These are phyloP conservation scores for Knoxia roxburghii DNA, from an alignment of 257 asterid genomes.

Conservation along the genomic window DNA sequence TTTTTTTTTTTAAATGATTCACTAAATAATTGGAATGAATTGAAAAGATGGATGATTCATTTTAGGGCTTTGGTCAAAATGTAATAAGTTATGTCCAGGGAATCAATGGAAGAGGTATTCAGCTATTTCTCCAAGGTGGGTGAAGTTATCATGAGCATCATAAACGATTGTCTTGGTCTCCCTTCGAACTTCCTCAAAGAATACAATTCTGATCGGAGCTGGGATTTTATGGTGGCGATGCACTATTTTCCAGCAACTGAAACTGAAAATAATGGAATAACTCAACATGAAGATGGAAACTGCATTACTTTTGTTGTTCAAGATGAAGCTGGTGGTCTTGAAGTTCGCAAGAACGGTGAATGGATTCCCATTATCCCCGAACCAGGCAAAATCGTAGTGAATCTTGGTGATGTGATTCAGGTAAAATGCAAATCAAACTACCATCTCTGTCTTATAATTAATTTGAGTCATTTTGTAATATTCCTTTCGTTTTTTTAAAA, in stretches of 20 bases:
- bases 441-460: too few species aligned
- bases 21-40: too few species aligned
- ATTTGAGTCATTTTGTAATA: too few species aligned
- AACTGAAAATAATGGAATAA: constrained; percentile 24
- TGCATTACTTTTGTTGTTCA: constrained; percentile 33
- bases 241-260: constrained; percentile 35
- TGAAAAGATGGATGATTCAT: too few species aligned
- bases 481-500: too few species aligned
- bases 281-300: constrained; percentile 35
- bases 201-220: constrained; percentile 40
- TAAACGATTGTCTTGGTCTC: constrained; percentile 41
- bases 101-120: constrained; percentile 24
- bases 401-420: constrained; percentile 37
- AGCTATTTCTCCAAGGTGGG: constrained; percentile 24
- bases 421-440: background rate
- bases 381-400: constrained; percentile 31
- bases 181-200: constrained; percentile 28
- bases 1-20: too few species aligned
- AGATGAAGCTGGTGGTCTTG: constrained; percentile 52
- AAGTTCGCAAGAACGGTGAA: constrained; percentile 28
- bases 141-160: constrained; percentile 14
- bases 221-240: constrained; percentile 40
- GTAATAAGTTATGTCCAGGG: constrained; percentile 26
- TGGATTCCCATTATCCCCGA: constrained; percentile 33
- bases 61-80: too few species aligned